phyloP scores from a whole-genome alignment of 805 yeast genomes.

The Cyberlindnera xylosilytica region DNA sequence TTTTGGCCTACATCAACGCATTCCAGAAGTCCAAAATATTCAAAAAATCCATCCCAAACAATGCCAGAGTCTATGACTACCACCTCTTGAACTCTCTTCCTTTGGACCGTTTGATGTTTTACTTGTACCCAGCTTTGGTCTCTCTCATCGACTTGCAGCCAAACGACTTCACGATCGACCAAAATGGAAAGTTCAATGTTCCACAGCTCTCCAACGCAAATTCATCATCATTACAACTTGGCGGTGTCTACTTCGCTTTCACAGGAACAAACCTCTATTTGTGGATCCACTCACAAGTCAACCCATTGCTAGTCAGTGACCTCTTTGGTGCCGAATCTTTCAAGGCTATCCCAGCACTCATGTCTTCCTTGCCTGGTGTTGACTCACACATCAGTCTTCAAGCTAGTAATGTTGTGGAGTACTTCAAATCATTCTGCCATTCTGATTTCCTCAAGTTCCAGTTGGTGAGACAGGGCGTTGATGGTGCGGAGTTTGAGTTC shows the following conservation, averaged over 20 bases:
- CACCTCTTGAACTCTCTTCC: conserved; percentile 51
- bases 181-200: conserved; percentile 39
- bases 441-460: conserved; percentile 47
- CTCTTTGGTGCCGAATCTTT: conserved; percentile 60
- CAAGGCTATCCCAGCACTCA: conserved; percentile 23
- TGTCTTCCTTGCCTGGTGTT: conserved; percentile 61
- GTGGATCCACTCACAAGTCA: conserved; percentile 69
- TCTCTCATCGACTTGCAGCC: conserved; percentile 65
- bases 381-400: conserved; percentile 68
- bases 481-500: conserved; percentile 44
- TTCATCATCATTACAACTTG: conserved; percentile 42
- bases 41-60: conserved; percentile 45
- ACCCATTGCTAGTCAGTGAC: conserved; percentile 65
- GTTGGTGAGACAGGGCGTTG: conserved; percentile 62
- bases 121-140: conserved; percentile 77
- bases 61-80: conserved; percentile 55
- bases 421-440: conserved; percentile 44
- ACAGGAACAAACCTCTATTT: conserved; percentile 59
- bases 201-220: conserved; percentile 50
- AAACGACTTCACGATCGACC: conserved; percentile 50
- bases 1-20: conserved; percentile 65
- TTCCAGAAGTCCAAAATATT: conserved; percentile 69
- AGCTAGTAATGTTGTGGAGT: conserved; percentile 59
- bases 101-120: conserved; percentile 53
- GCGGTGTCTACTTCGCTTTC: conserved; percentile 78